Percentiles rank a stretch among this genome's conserved stretches.
Evolutionary conservation across 257 asterid species (phyloP).

Genomic region (Fraxinus pennsylvanica): DNA sequence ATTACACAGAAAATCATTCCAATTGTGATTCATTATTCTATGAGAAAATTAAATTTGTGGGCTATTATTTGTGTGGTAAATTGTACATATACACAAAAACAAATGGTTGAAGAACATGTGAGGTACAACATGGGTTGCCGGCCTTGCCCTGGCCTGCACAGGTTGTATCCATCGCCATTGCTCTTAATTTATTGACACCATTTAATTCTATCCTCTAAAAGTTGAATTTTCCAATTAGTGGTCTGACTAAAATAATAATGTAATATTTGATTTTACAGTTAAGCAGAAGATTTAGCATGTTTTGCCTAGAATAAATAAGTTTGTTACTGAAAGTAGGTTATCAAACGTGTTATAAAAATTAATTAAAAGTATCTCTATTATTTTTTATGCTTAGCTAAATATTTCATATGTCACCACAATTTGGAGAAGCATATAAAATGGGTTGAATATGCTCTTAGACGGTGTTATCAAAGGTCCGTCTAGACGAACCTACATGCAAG

Average conservation of each 20-base stretch:
- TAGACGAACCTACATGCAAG: too few relatives aligned
- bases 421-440: too few relatives aligned
- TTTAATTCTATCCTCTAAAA: background rate
- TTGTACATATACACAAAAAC: background rate
- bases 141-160: slow-evolving; percentile 41
- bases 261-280: background rate
- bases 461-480: too few relatives aligned
- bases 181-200: background rate
- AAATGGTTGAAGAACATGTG: slow-evolving; percentile 48
- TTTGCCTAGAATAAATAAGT: background rate
- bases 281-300: background rate
- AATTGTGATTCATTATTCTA: too few relatives aligned
- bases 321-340: too few relatives aligned
- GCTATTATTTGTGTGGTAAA: background rate
- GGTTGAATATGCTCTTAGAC: too few relatives aligned
- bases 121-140: slow-evolving; percentile 67
- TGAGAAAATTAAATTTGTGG: too few relatives aligned
- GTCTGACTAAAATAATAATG: background rate
- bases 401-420: too few relatives aligned
- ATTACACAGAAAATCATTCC: background rate
- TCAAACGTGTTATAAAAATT: too few relatives aligned
- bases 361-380: too few relatives aligned
- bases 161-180: slow-evolving; percentile 37
- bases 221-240: background rate
- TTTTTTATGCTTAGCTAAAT: too few relatives aligned